Percentiles rank a stretch among this genome's conserved stretches.
Evolutionary conservation across 805 yeast genomes (phyloP).

Genomic region (Candida broadrunensis): DNA sequence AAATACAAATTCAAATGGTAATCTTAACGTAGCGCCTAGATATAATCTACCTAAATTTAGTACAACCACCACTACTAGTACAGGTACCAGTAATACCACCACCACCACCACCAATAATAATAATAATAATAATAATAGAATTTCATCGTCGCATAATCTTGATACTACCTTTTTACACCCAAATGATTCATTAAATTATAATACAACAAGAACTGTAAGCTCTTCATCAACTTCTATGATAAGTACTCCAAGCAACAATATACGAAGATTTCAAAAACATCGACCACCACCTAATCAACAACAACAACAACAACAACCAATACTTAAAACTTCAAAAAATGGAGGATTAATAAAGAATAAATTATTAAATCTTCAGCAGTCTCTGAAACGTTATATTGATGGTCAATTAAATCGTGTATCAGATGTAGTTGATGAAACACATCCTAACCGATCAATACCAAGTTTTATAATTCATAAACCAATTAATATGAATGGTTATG

Average conservation of each 20-base stretch:
- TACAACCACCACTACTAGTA: slow-evolving; percentile 33
- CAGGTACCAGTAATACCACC: slow-evolving; percentile 34
- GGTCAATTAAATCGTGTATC: slow-evolving; percentile 1
- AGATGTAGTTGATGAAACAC: slow-evolving; percentile 9
- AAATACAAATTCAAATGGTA: background rate
- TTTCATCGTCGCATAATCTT: background rate
- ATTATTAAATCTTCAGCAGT: slow-evolving; percentile 36
- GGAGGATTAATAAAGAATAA: slow-evolving; percentile 32
- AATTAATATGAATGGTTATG: slow-evolving; percentile 28
- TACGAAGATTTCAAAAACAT: slow-evolving; percentile 29
- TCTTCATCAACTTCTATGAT: slow-evolving; percentile 35
- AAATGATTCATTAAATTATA: slow-evolving; percentile 8
- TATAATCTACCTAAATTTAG: slow-evolving; percentile 12
- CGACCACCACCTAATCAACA: slow-evolving; percentile 13
- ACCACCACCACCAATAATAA: slow-evolving; percentile 21
- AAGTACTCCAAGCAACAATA: slow-evolving; percentile 42
- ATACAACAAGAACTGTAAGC: slow-evolving; percentile 23
- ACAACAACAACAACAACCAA: slow-evolving; percentile 5
- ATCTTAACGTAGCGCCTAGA: slow-evolving; percentile 6
- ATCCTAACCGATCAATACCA: slow-evolving; percentile 14
- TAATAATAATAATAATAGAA: background rate
- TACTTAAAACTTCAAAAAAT: slow-evolving; percentile 13
- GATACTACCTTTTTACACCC: slow-evolving; percentile 12
- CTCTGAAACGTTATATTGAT: slow-evolving; percentile 20
- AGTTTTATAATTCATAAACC: slow-evolving; percentile 32